Percentiles rank a stretch among this genome's conserved stretches.
These are phyloP conservation scores for Coemansia sp. DNA, from an alignment of 192 early-diverging fungal species.

Conservation along the genomic window DNA sequence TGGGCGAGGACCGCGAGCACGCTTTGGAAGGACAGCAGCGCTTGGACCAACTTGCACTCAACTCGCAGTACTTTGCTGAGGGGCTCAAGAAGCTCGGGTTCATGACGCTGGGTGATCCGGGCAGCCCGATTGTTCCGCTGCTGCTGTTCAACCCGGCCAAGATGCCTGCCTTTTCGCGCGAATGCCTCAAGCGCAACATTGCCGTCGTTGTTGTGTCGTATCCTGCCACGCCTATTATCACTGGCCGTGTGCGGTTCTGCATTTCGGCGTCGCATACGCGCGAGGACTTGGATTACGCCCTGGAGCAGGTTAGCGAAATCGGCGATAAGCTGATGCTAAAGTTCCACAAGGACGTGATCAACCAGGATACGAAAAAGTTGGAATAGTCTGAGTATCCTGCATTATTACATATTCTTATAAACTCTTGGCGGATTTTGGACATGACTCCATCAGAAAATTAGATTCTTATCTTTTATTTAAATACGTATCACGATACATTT, in stretches of 20 bases:
- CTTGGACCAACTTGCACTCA: slow-evolving; percentile 82
- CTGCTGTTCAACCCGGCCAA: slow-evolving; percentile 93
- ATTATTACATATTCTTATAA: too few species aligned
- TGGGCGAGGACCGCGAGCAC: slow-evolving; percentile 81
- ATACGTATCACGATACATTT: too few species aligned
- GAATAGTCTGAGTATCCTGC: too few species aligned
- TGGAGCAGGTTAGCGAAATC: slow-evolving; percentile 70
- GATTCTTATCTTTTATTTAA: too few species aligned
- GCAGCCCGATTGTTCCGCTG: slow-evolving; percentile 88
- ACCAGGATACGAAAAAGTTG: too few species aligned
- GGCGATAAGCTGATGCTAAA: slow-evolving; percentile 74
- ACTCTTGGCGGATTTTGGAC: too few species aligned
- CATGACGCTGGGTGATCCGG: slow-evolving; percentile 85
- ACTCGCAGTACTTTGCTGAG: slow-evolving; percentile 81
- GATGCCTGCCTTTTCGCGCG: slow-evolving; percentile 94
- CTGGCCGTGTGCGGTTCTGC: slow-evolving; percentile 91
- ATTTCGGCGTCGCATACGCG: slow-evolving; percentile 88
- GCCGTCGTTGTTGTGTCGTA: slow-evolving; percentile 97
- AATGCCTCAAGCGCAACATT: slow-evolving; percentile 82
- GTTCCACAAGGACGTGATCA: slow-evolving; percentile 31
- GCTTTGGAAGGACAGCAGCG: slow-evolving; percentile 79
- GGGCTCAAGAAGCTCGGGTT: slow-evolving; percentile 81
- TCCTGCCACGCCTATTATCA: slow-evolving; percentile 96
- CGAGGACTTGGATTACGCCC: slow-evolving; percentile 81
- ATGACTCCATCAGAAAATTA: too few species aligned